Conservation (phyloP, 176 grass and related monocot species). For the Ensete ventricosum region DNA sequence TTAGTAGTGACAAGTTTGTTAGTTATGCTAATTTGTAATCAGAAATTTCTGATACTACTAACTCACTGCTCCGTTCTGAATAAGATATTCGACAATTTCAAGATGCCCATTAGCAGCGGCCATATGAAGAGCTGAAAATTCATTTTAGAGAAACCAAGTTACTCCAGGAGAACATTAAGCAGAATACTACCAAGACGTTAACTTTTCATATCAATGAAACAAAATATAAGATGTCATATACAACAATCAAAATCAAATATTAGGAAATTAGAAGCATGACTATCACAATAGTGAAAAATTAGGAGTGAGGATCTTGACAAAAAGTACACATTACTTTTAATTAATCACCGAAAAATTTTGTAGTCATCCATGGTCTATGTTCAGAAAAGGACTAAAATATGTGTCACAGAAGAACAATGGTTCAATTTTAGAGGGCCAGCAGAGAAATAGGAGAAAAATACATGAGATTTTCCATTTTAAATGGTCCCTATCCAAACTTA, state of each 20-base stretch:
- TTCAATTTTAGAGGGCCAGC: not conserved
- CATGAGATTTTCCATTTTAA: no score
- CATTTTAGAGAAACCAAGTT: slow-evolving; percentile 16
- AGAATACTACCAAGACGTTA: not conserved
- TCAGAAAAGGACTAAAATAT: not conserved
- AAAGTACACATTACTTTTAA: not conserved
- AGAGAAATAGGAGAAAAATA: no score
- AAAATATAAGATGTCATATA: not conserved
- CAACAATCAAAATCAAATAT: not conserved
- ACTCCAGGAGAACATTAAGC: not conserved
- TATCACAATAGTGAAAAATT: not conserved
- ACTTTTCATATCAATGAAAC: not conserved
- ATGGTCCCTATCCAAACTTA: no score
- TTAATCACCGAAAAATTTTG: not conserved
- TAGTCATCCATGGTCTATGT: not conserved
- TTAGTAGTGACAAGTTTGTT: not conserved
- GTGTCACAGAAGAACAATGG: not conserved
- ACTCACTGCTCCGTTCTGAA: slow-evolving; percentile 74
- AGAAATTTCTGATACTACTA: not conserved
- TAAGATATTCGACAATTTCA: slow-evolving; percentile 80
- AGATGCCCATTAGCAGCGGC: slow-evolving; percentile 87
- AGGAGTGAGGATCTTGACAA: not conserved
- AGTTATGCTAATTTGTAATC: not conserved
- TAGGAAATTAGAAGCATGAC: not conserved
- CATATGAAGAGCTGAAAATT: slow-evolving; percentile 77